These are phyloP conservation scores for Sordaria brevicollis DNA, from an alignment of 495 filamentous ascomycete species.

Conservation along the genomic window DNA sequence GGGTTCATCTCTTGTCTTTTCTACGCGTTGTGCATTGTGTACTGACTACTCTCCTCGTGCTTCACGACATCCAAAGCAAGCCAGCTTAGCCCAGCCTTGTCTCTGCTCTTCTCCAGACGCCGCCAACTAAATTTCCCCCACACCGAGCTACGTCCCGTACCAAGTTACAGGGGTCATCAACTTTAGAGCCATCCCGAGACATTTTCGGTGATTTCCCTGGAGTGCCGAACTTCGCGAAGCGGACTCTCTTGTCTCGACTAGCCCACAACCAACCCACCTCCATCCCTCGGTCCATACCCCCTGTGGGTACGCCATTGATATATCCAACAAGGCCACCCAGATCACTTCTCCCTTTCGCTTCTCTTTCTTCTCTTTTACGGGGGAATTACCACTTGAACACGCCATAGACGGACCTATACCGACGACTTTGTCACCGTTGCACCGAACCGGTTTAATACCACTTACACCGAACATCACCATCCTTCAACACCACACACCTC, in stretches of 20 bases:
- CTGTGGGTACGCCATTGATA: background rate
- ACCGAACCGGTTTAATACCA: background rate
- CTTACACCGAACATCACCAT: background rate
- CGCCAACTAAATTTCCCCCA: background rate
- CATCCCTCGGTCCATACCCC: background rate
- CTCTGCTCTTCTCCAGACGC: background rate
- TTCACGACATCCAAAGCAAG: background rate
- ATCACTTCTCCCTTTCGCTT: background rate
- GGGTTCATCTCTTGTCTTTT: background rate
- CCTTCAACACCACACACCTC: background rate
- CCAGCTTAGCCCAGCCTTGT: background rate
- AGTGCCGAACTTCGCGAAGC: background rate
- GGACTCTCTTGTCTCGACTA: background rate
- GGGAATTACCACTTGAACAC: background rate
- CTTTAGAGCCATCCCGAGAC: background rate
- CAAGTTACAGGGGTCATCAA: background rate
- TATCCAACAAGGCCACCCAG: background rate
- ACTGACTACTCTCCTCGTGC: background rate
- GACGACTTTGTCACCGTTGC: background rate
- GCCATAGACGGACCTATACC: background rate
- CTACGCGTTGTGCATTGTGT: background rate
- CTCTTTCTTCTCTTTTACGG: background rate
- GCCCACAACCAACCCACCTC: background rate
- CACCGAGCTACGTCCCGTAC: background rate
- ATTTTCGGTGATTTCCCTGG: background rate